Conservation (phyloP, 192 early-diverging fungal genomes). For the Rhizoclosmatium sp. region DNA sequence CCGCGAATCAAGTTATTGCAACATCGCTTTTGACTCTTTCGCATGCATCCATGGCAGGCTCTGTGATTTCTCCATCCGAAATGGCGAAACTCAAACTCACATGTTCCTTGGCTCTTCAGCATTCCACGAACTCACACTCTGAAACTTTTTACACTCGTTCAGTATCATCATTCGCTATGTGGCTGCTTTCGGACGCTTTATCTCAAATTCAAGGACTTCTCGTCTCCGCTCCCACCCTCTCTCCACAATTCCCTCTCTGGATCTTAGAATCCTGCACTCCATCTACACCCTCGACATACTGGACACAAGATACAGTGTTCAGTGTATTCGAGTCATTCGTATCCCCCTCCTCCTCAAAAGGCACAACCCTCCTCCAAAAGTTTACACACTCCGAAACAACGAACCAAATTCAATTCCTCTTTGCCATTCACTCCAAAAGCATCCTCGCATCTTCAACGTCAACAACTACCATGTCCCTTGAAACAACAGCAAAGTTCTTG, state of each 20-base stretch:
- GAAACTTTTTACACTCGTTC: background rate
- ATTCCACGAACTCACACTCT: background rate
- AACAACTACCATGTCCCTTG: background rate
- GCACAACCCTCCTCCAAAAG: background rate
- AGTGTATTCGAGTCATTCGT: constrained; percentile 7
- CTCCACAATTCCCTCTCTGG: background rate
- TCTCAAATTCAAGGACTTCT: constrained; percentile 3
- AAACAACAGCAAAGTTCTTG: background rate
- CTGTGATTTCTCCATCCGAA: background rate
- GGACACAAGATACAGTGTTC: background rate
- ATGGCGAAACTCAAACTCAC: constrained; percentile 20
- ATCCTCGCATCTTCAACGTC: constrained; percentile 9
- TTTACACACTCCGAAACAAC: background rate
- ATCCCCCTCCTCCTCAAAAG: background rate
- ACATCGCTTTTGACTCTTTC: constrained; percentile 3
- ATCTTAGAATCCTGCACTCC: background rate
- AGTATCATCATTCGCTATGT: background rate
- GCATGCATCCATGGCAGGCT: constrained; percentile 28
- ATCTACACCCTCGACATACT: background rate
- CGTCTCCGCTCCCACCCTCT: background rate
- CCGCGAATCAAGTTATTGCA: background rate
- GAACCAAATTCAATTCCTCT: background rate
- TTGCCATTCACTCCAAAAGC: background rate
- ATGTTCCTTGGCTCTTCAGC: constrained; percentile 11
- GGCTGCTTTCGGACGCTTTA: constrained; percentile 23